Evolutionary conservation across 345 rosid genomes (phyloP).

Genomic region (Hypericum perforatum): DNA sequence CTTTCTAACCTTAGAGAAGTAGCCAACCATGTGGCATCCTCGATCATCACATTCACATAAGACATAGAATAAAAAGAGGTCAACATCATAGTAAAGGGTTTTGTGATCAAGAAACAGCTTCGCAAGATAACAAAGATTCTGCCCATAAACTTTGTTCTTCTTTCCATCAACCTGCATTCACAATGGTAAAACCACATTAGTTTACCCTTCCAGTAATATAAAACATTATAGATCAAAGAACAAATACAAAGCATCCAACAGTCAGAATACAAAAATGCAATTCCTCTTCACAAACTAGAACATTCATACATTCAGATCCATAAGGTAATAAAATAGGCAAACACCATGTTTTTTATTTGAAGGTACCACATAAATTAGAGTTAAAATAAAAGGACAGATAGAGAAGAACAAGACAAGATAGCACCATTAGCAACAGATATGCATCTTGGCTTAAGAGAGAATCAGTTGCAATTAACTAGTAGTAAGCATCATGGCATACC

Average conservation of each 20-base stretch:
- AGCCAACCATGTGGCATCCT: slow-evolving; percentile 99
- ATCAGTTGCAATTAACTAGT: not conserved
- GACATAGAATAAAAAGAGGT: slow-evolving; percentile 80
- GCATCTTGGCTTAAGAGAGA: too few species aligned
- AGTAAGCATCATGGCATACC: slow-evolving; percentile 26
- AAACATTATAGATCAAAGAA: too few species aligned
- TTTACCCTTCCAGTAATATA: not conserved
- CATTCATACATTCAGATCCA: too few species aligned
- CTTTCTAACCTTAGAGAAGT: slow-evolving; percentile 77
- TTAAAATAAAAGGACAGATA: too few species aligned
- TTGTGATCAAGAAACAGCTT: slow-evolving; percentile 97
- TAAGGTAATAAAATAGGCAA: too few species aligned
- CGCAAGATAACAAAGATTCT: slow-evolving; percentile 95
- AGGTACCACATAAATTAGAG: too few species aligned
- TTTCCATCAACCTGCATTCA: slow-evolving; percentile 70
- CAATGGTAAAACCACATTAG: not conserved
- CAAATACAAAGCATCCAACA: too few species aligned
- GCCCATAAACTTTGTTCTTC: slow-evolving; percentile 97
- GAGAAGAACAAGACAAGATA: too few species aligned
- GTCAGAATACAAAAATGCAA: too few species aligned
- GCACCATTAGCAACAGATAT: too few species aligned
- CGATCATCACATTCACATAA: slow-evolving; percentile 98
- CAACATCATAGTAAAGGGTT: slow-evolving; percentile 97
- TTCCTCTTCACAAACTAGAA: too few species aligned
- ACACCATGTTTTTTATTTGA: too few species aligned